These are phyloP conservation scores for Haemoproteus tartakovskyi DNA, from an alignment of 169 alveolate species.

Conservation along the genomic window DNA sequence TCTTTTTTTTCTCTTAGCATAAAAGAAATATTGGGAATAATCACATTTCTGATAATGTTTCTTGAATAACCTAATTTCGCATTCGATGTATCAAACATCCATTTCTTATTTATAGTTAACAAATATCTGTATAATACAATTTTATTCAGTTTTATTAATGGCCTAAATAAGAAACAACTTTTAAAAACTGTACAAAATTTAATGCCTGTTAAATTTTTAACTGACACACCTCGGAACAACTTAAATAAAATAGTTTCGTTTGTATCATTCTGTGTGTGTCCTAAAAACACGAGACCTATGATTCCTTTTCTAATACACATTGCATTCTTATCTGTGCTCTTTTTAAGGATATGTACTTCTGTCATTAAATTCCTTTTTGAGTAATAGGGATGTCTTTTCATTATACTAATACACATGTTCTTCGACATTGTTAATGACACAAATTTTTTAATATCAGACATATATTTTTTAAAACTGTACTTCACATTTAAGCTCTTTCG, in stretches of 20 bases:
- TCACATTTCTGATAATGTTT: constrained; percentile 19
- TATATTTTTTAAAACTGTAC: no score
- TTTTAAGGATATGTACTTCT: no score
- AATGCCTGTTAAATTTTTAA: constrained; percentile 39
- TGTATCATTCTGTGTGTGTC: constrained; percentile 42
- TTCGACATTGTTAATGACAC: no score
- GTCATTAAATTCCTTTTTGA: no score
- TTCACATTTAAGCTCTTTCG: no score
- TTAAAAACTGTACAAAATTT: constrained; percentile 14
- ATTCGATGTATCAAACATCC: constrained; percentile 43
- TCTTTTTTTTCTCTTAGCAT: neutral
- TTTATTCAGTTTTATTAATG: constrained; percentile 38
- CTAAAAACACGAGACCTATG: constrained; percentile 19
- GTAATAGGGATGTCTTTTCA: no score
- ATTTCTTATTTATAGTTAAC: constrained; percentile 7
- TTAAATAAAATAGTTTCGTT: constrained; percentile 42
- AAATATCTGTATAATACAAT: constrained; percentile 8
- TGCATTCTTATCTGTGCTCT: no score
- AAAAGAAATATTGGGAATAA: constrained; percentile 25
- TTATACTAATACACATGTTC: no score
- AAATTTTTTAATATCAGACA: no score
- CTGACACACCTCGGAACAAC: constrained; percentile 37
- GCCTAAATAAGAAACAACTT: constrained; percentile 38
- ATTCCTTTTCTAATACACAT: neutral
- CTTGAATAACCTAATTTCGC: constrained; percentile 4